Evolutionary conservation across 495 filamentous ascomycete species (phyloP).

Genomic region (Penicillium malachiteum): DNA sequence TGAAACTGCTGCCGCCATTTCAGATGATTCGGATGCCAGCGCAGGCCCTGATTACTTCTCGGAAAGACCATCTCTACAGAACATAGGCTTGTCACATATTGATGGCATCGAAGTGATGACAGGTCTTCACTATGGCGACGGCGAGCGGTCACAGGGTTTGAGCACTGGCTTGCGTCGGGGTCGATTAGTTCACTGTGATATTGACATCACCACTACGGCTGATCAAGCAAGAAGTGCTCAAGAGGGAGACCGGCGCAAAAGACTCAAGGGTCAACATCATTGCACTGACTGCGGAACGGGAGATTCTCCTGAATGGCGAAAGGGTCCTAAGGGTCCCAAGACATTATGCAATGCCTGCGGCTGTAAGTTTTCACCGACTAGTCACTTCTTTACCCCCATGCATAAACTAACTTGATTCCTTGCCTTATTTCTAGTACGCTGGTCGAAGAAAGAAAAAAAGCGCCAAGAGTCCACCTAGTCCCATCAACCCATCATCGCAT

Average conservation of each 20-base stretch:
- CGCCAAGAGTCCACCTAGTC: conserved; percentile 32
- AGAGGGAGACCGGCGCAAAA: conserved; percentile 82
- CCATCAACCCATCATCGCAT: not conserved
- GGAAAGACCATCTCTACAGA: conserved; percentile 66
- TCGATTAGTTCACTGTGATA: conserved; percentile 79
- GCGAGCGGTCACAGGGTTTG: conserved; percentile 85
- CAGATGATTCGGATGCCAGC: conserved; percentile 72
- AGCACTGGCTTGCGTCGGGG: conserved; percentile 81
- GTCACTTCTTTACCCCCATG: not conserved
- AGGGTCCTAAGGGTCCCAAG: conserved; percentile 90
- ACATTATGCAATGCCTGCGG: conserved; percentile 98
- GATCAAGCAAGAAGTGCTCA: conserved; percentile 43
- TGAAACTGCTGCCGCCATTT: conserved; percentile 57
- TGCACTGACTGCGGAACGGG: conserved; percentile 94
- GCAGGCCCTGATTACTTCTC: conserved; percentile 68
- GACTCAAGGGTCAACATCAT: conserved; percentile 93
- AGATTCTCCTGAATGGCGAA: conserved; percentile 96
- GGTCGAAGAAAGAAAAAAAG: conserved; percentile 80
- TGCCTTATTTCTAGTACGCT: conserved; percentile 48
- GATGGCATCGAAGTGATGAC: conserved; percentile 95
- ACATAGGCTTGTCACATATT: conserved; percentile 71
- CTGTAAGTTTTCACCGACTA: conserved; percentile 46
- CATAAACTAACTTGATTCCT: not conserved
- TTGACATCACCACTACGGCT: conserved; percentile 81
- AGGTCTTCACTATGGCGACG: conserved; percentile 82